A percentile compares a stretch with the other conserved stretches of the same genome.
Evolutionary conservation across 257 asterid genomes (phyloP).

Genomic region (Scutellaria minor): DNA sequence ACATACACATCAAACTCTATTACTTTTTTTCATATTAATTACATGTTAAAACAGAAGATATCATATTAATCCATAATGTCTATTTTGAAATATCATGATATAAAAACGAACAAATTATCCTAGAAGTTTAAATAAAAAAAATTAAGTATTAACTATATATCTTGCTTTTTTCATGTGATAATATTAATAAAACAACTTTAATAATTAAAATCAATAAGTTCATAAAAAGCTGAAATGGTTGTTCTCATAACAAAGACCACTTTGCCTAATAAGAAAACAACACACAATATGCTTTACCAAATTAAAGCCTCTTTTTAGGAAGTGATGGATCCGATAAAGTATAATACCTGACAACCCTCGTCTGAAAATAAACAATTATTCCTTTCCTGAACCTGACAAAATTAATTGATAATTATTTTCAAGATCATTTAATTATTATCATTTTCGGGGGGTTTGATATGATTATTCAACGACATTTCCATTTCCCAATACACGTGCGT

Average conservation of each 20-base stretch:
- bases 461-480: slow-evolving; percentile 38
- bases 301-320: slow-evolving; percentile 40
- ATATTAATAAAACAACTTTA: slow-evolving; percentile 23
- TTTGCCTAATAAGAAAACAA: slow-evolving; percentile 24
- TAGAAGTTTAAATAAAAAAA: neutral
- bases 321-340: slow-evolving; percentile 72
- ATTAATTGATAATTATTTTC: slow-evolving; percentile 22
- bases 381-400: slow-evolving; percentile 53
- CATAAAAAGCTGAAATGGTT: slow-evolving; percentile 40
- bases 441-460: neutral
- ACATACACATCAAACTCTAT: neutral
- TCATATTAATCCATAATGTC: too few species aligned
- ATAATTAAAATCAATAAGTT: slow-evolving; percentile 29
- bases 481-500: slow-evolving; percentile 41
- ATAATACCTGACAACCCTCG: slow-evolving; percentile 41
- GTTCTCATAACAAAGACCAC: slow-evolving; percentile 28
- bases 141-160: slow-evolving; percentile 13
- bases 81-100: too few species aligned
- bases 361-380: slow-evolving; percentile 40
- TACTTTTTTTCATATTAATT: too few species aligned
- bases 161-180: slow-evolving; percentile 22
- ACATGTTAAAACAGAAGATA: too few species aligned
- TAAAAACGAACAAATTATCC: too few species aligned
- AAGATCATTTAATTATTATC: neutral
- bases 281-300: slow-evolving; percentile 23